Evolutionary conservation across 2,329 filamentous ascomycete species (phyloP).

Genomic region (Bertia moriformis): DNA sequence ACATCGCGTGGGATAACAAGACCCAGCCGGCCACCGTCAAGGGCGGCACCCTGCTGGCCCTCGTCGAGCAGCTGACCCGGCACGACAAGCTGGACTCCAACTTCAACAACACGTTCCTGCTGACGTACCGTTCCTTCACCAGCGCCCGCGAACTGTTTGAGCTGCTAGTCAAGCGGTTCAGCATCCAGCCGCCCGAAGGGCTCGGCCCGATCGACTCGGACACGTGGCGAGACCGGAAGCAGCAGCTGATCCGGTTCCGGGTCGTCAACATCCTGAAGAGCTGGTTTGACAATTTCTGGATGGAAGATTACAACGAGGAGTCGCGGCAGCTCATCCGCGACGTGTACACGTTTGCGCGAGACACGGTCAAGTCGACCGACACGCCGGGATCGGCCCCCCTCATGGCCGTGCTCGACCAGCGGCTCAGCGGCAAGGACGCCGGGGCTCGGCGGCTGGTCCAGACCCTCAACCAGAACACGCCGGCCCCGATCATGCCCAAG

Average conservation of each 20-base stretch:
- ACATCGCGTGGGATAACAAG: conserved; percentile 82
- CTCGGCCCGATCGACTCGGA: conserved; percentile 65
- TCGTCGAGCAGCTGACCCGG: conserved; percentile 88
- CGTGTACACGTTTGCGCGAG: conserved; percentile 79
- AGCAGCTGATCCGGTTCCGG: conserved; percentile 86
- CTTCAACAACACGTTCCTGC: conserved; percentile 94
- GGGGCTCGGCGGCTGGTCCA: conserved; percentile 75
- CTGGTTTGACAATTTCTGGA: conserved; percentile 98
- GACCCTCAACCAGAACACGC: conserved; percentile 69
- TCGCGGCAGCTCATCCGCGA: conserved; percentile 74
- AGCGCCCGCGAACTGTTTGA: conserved; percentile 82
- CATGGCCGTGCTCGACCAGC: conserved; percentile 76
- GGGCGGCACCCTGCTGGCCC: conserved; percentile 72
- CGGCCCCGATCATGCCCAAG: conserved; percentile 83
- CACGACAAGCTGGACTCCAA: conserved; percentile 90
- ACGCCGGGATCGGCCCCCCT: conserved; percentile 76
- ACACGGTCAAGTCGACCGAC: conserved; percentile 83
- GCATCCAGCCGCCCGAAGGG: conserved; percentile 77
- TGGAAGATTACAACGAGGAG: conserved; percentile 79
- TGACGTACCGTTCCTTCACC: conserved; percentile 93
- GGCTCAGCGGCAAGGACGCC: conserved; percentile 74
- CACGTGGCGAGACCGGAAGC: conserved; percentile 81
- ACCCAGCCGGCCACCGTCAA: conserved; percentile 62
- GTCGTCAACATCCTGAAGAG: conserved; percentile 96
- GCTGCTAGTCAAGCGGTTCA: conserved; percentile 79